Evolutionary conservation across 1,284 basidiomycete genomes (phyloP).

Genomic region (Porogramme epimiltina): DNA sequence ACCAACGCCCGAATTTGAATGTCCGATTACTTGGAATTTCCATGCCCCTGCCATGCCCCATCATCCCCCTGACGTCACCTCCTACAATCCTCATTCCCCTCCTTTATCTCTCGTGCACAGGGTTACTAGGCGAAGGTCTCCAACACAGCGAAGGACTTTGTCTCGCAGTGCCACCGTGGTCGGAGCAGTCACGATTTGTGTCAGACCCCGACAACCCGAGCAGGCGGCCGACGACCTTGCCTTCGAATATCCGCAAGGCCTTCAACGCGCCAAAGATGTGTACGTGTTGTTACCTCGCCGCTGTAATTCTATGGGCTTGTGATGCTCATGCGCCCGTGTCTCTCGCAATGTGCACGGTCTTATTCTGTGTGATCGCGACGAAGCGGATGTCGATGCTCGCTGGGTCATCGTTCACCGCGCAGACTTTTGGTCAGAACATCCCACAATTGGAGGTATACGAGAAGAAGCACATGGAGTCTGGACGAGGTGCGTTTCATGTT

Average conservation of each 20-base stretch:
- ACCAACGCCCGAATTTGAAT: too few relatives aligned
- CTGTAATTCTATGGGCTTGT: background rate
- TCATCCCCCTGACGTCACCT: conserved; percentile 1
- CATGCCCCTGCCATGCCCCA: conserved; percentile 15
- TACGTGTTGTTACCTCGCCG: conserved; percentile 40
- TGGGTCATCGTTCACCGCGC: conserved; percentile 44
- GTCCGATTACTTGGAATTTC: too few relatives aligned
- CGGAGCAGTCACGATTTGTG: conserved; percentile 70
- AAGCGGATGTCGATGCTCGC: conserved; percentile 71
- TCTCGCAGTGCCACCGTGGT: conserved; percentile 76
- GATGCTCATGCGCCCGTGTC: conserved; percentile 1
- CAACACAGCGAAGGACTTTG: conserved; percentile 81
- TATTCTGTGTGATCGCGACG: conserved; percentile 83
- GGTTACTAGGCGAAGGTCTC: conserved; percentile 91
- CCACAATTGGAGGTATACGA: conserved; percentile 80
- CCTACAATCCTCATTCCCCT: background rate
- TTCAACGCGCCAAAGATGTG: conserved; percentile 89
- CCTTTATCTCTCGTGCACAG: too few relatives aligned
- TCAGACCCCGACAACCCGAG: conserved; percentile 55
- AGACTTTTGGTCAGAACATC: conserved; percentile 63
- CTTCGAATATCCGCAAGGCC: conserved; percentile 86
- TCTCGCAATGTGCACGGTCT: conserved; percentile 79
- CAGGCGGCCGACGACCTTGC: conserved; percentile 76
- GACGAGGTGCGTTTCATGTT: conserved; percentile 50
- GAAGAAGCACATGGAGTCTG: conserved; percentile 78